Percentiles rank a stretch among this genome's conserved stretches.
Conservation (phyloP, 208 protist species). For the Trypanosoma cruzi region DNA sequence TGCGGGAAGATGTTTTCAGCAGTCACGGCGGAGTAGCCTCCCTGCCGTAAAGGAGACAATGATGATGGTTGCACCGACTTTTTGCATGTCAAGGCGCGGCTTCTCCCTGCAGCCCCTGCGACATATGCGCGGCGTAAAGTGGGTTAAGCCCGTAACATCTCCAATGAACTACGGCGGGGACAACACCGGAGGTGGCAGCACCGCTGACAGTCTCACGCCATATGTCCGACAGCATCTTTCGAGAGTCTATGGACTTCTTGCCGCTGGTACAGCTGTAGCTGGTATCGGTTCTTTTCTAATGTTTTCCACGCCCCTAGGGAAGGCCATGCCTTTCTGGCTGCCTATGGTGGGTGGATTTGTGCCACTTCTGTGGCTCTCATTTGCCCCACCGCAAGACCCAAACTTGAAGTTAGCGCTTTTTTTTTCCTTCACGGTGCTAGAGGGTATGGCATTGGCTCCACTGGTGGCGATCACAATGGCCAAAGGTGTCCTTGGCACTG, state of each 20-base stretch:
- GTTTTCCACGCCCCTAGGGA: slow-evolving; percentile 77
- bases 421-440: slow-evolving; percentile 77
- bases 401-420: slow-evolving; percentile 76
- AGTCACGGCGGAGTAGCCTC: background rate
- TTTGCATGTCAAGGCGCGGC: slow-evolving; percentile 14
- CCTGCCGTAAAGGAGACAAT: background rate
- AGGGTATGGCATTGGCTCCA: slow-evolving; percentile 85
- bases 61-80: background rate
- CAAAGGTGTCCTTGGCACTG: slow-evolving; percentile 83
- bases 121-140: slow-evolving; percentile 21
- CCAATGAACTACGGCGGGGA: slow-evolving; percentile 49
- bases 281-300: slow-evolving; percentile 71
- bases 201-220: slow-evolving; percentile 77
- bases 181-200: slow-evolving; percentile 37
- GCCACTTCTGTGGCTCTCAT: slow-evolving; percentile 84
- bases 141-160: slow-evolving; percentile 38
- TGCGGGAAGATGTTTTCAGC: slow-evolving; percentile 13
- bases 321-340: slow-evolving; percentile 76
- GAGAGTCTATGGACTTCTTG: slow-evolving; percentile 82
- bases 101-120: slow-evolving; percentile 21
- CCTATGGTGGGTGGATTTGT: slow-evolving; percentile 87
- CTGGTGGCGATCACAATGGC: slow-evolving; percentile 68
- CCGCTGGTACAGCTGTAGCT: slow-evolving; percentile 35
- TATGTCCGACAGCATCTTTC: slow-evolving; percentile 83
- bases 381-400: slow-evolving; percentile 75